Evolutionary conservation across 2,329 filamentous ascomycete genomes (phyloP).

Genomic region (Fragosphaeria purpurea): DNA sequence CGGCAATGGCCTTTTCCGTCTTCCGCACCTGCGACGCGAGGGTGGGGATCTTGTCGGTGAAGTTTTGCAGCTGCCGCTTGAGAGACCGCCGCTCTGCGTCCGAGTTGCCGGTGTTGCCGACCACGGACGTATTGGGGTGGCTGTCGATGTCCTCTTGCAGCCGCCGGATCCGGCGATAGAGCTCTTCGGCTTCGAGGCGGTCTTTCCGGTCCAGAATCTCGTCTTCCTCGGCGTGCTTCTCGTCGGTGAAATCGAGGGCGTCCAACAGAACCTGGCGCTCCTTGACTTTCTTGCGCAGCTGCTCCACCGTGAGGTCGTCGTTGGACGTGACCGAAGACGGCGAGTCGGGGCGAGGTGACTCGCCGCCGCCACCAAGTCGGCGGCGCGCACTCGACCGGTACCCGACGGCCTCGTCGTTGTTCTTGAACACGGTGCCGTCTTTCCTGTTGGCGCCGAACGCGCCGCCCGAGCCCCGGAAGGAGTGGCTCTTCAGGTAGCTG

Average conservation of each 20-base stretch:
- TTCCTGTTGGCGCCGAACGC: slow-evolving; percentile 58
- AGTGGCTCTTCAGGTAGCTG: slow-evolving; percentile 93
- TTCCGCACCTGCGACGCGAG: slow-evolving; percentile 85
- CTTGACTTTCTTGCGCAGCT: slow-evolving; percentile 82
- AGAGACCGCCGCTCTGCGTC: slow-evolving; percentile 79
- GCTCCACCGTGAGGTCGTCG: slow-evolving; percentile 77
- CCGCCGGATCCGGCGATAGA: slow-evolving; percentile 84
- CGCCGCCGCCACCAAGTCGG: slow-evolving; percentile 48
- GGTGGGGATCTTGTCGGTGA: slow-evolving; percentile 84
- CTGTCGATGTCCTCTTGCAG: slow-evolving; percentile 91
- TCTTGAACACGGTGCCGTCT: slow-evolving; percentile 93
- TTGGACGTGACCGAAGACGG: slow-evolving; percentile 59
- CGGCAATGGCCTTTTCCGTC: slow-evolving; percentile 85
- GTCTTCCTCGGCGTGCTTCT: slow-evolving; percentile 81
- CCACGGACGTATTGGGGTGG: slow-evolving; percentile 67
- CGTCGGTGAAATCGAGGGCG: slow-evolving; percentile 92
- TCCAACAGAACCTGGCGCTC: slow-evolving; percentile 93
- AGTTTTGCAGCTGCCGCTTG: slow-evolving; percentile 77
- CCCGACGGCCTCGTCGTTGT: slow-evolving; percentile 85
- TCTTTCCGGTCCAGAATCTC: slow-evolving; percentile 85
- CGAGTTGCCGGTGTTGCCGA: slow-evolving; percentile 63
- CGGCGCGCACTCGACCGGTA: slow-evolving; percentile 92
- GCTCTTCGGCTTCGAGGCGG: slow-evolving; percentile 81
- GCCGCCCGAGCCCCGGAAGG: slow-evolving; percentile 60
- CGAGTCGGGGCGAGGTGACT: slow-evolving; percentile 69